phyloP scores from a whole-genome alignment of 345 rosid species.

The Tarenaya hassleriana region DNA sequence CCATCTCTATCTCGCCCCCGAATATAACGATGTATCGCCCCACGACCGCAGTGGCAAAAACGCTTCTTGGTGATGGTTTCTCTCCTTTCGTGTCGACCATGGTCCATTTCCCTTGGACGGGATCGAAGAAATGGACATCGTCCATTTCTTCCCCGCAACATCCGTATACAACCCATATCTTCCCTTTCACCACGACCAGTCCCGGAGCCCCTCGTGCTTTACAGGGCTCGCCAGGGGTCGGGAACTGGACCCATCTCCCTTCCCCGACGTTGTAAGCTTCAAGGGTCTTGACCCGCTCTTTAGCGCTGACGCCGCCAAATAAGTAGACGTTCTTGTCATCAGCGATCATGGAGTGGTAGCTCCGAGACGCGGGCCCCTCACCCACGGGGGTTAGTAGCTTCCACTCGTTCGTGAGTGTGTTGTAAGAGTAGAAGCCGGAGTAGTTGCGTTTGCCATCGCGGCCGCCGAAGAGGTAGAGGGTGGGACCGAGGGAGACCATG shows the following conservation, averaged over 20 bases:
- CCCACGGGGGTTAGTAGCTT: slow-evolving; percentile 14
- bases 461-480: slow-evolving; percentile 21
- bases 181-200: slow-evolving; percentile 10
- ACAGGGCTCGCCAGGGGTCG: slow-evolving; percentile 16
- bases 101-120: slow-evolving; percentile 7
- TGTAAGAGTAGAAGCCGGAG: slow-evolving; percentile 23
- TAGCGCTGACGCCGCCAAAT: slow-evolving; percentile 15
- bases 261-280: slow-evolving; percentile 2
- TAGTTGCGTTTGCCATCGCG: slow-evolving; percentile 13
- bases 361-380: slow-evolving; percentile 22
- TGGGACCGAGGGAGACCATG: slow-evolving; percentile 23
- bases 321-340: slow-evolving; percentile 18
- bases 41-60: slow-evolving; percentile 8
- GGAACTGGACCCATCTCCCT: slow-evolving; percentile 7
- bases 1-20: slow-evolving; percentile 15
- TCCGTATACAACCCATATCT: slow-evolving; percentile 21
- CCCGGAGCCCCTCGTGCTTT: slow-evolving; percentile 14
- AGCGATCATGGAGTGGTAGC: slow-evolving; percentile 20
- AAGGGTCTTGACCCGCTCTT: slow-evolving; percentile 8
- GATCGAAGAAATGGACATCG: slow-evolving; percentile 18
- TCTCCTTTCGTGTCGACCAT: slow-evolving; percentile 15
- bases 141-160: slow-evolving; percentile 10
- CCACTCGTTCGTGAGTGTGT: slow-evolving; percentile 26
- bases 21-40: slow-evolving; percentile 13
- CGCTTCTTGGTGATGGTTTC: slow-evolving; percentile 16